Conservation (phyloP, 139 green algal genomes). For the Chlorella sp. region DNA sequence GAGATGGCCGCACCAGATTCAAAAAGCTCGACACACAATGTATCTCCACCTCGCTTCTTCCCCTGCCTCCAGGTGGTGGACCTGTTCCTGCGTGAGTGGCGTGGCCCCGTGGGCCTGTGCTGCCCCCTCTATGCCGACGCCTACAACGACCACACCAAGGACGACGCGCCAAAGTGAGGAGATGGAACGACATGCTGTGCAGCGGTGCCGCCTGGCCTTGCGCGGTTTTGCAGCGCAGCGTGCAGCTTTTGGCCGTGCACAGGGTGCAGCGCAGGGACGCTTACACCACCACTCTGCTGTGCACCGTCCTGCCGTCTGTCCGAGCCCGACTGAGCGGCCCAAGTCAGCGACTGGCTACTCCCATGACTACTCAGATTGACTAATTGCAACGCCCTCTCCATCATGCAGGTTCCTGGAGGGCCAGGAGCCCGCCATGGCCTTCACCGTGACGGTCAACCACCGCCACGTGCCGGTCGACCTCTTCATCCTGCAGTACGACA, state of each 20-base stretch:
- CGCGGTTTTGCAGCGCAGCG: no score
- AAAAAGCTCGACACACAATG: background rate
- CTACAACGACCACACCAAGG: conserved; percentile 6
- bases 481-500: conserved; percentile 1
- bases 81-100: conserved; percentile 18
- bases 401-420: conserved; percentile 2
- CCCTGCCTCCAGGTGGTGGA: conserved; percentile 17
- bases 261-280: no score
- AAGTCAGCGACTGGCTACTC: no score
- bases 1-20: background rate
- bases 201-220: no score
- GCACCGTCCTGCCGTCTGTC: no score
- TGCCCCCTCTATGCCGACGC: conserved; percentile 26
- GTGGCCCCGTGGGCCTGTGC: conserved; percentile 17
- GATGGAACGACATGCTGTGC: no score
- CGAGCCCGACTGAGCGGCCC: no score
- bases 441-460: background rate
- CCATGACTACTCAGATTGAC: no score
- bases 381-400: background rate
- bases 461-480: conserved; percentile 11
- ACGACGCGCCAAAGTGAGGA: background rate
- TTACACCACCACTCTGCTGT: no score
- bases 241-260: no score
- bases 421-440: background rate
- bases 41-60: background rate